Percentiles rank a stretch among this genome's conserved stretches.
Conservation (phyloP, 2,329 filamentous ascomycete species). For the Coniochaeta pulveracea region DNA sequence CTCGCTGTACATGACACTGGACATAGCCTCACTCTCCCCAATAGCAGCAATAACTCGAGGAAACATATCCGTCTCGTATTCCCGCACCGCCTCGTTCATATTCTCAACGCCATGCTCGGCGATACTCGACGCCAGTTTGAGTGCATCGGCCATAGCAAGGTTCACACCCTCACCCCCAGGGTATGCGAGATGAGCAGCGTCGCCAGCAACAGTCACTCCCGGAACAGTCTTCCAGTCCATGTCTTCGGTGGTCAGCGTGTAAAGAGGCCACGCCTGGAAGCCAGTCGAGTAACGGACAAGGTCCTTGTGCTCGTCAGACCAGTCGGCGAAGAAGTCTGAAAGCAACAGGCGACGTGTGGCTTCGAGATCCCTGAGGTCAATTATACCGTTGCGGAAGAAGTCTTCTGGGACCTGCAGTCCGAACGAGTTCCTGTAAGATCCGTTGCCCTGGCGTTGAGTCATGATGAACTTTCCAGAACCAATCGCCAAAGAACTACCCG, state of each 20-base stretch:
- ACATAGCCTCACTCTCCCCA: constrained; percentile 5
- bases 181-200: constrained; percentile 34
- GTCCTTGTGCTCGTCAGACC: constrained; percentile 7
- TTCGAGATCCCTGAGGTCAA: constrained; percentile 4
- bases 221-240: constrained; percentile 22
- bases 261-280: constrained; percentile 14
- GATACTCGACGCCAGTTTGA: constrained; percentile 21
- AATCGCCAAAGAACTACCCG: constrained; percentile 8
- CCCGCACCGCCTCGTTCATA: constrained; percentile 6
- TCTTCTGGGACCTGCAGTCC: constrained; percentile 6
- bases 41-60: constrained; percentile 5
- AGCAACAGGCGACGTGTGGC: constrained; percentile 4
- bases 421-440: constrained; percentile 18
- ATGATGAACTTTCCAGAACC: constrained; percentile 16
- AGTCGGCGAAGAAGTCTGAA: constrained; percentile 8
- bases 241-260: constrained; percentile 7
- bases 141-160: constrained; percentile 30
- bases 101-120: constrained; percentile 5
- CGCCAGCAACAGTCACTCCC: constrained; percentile 35
- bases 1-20: constrained; percentile 6
- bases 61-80: constrained; percentile 10
- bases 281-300: constrained; percentile 8
- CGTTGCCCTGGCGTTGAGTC: constrained; percentile 26
- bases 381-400: constrained; percentile 1
- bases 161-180: constrained; percentile 37